These are phyloP conservation scores for Limonium bicolor DNA, from an alignment of 148 eudicot genomes.

Conservation along the genomic window DNA sequence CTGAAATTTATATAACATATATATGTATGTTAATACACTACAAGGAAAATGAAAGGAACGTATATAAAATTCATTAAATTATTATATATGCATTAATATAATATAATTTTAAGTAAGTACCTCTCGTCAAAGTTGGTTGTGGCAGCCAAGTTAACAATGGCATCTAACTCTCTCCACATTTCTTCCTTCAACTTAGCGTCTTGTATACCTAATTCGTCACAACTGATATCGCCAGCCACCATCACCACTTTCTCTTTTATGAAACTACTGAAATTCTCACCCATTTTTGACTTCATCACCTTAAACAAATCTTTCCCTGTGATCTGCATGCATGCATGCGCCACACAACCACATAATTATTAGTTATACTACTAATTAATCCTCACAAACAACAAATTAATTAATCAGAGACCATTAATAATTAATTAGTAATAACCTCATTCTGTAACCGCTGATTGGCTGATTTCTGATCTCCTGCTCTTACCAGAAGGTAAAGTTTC, in stretches of 20 bases:
- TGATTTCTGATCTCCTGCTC: background rate
- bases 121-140: slow-evolving; percentile 62
- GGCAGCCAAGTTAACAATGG: slow-evolving; percentile 57
- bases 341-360: background rate
- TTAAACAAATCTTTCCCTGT: slow-evolving; percentile 46
- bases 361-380: too few relatives aligned
- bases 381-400: too few relatives aligned
- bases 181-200: slow-evolving; percentile 22
- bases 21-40: background rate
- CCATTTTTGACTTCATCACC: slow-evolving; percentile 37
- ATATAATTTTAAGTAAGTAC: slow-evolving; percentile 8
- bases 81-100: background rate
- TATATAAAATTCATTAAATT: background rate
- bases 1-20: slow-evolving; percentile 5
- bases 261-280: slow-evolving; percentile 21
- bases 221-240: slow-evolving; percentile 43
- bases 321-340: slow-evolving; percentile 18
- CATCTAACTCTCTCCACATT: slow-evolving; percentile 28
- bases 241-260: slow-evolving; percentile 35
- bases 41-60: background rate
- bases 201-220: slow-evolving; percentile 35
- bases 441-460: slow-evolving; percentile 1
- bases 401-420: too few relatives aligned
- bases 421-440: too few relatives aligned
- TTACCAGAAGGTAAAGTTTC: slow-evolving; percentile 1